Conservation (phyloP, 2,329 filamentous ascomycete species). For the Microdochium trichocladiopsis region DNA sequence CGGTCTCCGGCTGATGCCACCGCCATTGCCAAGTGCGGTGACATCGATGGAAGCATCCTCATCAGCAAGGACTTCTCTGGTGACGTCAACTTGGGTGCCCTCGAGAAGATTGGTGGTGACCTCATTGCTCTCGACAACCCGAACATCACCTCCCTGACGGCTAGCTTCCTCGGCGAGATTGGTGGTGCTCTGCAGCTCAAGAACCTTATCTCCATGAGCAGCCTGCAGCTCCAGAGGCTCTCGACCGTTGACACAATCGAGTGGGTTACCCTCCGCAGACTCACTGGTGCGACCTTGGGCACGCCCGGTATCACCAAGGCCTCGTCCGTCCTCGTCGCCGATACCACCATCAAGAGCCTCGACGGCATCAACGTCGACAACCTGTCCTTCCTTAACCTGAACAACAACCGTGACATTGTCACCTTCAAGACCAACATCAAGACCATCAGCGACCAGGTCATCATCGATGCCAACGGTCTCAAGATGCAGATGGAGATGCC, state of each 20-base stretch:
- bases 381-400: conserved; percentile 70
- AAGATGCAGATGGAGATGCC: conserved; percentile 67
- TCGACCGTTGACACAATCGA: conserved; percentile 58
- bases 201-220: conserved; percentile 61
- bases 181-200: conserved; percentile 62
- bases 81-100: conserved; percentile 54
- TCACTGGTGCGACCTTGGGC: conserved; percentile 41
- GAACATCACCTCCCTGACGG: conserved; percentile 53
- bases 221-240: conserved; percentile 60
- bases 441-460: conserved; percentile 65
- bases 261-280: conserved; percentile 64
- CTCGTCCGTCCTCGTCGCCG: conserved; percentile 65
- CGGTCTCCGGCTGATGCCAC: conserved; percentile 57
- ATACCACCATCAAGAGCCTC: conserved; percentile 76
- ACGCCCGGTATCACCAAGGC: conserved; percentile 57
- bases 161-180: conserved; percentile 56
- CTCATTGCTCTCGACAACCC: conserved; percentile 55
- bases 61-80: conserved; percentile 50
- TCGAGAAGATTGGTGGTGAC: conserved; percentile 48
- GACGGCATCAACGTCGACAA: conserved; percentile 72
- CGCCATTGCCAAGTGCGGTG: conserved; percentile 56
- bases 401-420: conserved; percentile 82
- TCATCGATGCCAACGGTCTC: conserved; percentile 73
- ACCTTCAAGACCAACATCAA: conserved; percentile 69
- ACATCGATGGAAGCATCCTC: conserved; percentile 60